These are phyloP conservation scores for Russula abietina DNA, from an alignment of 768 basidiomycete genomes.

Conservation along the genomic window DNA sequence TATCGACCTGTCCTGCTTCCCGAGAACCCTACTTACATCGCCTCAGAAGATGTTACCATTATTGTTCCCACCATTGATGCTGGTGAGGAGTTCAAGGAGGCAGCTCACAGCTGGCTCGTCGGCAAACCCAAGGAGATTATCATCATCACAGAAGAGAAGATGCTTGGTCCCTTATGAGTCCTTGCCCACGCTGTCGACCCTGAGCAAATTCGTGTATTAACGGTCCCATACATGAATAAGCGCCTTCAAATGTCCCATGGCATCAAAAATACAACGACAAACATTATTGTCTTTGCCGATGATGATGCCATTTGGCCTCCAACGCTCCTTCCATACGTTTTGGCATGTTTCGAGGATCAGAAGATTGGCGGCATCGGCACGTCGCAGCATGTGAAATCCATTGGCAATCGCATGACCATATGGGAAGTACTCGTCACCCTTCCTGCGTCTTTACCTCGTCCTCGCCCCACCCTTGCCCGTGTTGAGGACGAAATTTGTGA, in stretches of 20 bases:
- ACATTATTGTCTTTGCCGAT: slow-evolving; percentile 92
- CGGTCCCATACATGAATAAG: slow-evolving; percentile 91
- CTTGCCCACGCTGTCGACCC: slow-evolving; percentile 87
- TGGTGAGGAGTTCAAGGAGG: slow-evolving; percentile 92
- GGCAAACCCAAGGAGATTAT: slow-evolving; percentile 84
- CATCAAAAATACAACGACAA: slow-evolving; percentile 83
- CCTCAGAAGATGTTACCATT: slow-evolving; percentile 90
- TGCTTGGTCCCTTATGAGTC: slow-evolving; percentile 82
- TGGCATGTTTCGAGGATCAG: slow-evolving; percentile 94
- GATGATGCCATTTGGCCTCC: slow-evolving; percentile 97
- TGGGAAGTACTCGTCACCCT: slow-evolving; percentile 97
- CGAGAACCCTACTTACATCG: slow-evolving; percentile 84
- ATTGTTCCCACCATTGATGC: slow-evolving; percentile 96
- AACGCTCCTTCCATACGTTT: slow-evolving; percentile 78
- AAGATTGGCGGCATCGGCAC: slow-evolving; percentile 90
- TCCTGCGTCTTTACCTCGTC: too few species aligned
- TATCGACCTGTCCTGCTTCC: slow-evolving; percentile 89
- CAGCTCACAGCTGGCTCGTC: slow-evolving; percentile 86
- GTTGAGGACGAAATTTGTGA: too few species aligned
- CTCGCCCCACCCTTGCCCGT: too few species aligned
- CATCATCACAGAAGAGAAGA: slow-evolving; percentile 80
- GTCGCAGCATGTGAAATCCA: slow-evolving; percentile 79
- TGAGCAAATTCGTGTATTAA: slow-evolving; percentile 75
- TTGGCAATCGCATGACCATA: slow-evolving; percentile 74
- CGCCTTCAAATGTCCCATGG: slow-evolving; percentile 92